Percentiles rank a stretch among this genome's conserved stretches.
Conservation (phyloP, 345 rosid species). For the Turritis glabra region DNA sequence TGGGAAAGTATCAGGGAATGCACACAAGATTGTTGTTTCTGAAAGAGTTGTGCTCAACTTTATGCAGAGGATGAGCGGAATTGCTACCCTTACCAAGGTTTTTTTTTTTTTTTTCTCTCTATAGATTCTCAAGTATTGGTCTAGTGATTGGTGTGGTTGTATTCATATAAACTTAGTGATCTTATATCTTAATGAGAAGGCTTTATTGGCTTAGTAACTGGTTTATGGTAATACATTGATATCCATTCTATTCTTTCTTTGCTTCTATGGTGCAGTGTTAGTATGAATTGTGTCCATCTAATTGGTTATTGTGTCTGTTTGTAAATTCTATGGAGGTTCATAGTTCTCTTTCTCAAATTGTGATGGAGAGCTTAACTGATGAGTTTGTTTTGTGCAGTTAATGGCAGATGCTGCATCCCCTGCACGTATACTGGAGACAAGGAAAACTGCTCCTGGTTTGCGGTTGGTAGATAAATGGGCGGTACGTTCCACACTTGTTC, state of each 20-base stretch:
- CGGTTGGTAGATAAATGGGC: conserved; percentile 98
- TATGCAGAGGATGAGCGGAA: conserved; percentile 99
- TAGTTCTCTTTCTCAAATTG: neutral
- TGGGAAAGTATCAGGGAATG: conserved; percentile 89
- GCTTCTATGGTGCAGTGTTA: neutral
- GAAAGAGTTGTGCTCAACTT: conserved; percentile 93
- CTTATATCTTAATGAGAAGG: neutral
- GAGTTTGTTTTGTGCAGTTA: conserved; percentile 54
- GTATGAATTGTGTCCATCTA: neutral
- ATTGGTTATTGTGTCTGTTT: neutral
- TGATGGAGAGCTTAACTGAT: conserved; percentile 1
- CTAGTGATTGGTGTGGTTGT: conserved; percentile 11
- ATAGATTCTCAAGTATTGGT: neutral
- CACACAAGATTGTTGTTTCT: conserved; percentile 82
- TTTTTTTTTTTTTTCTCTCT: neutral
- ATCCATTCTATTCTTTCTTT: neutral
- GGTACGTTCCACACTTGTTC: conserved; percentile 39
- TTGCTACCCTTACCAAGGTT: conserved; percentile 95
- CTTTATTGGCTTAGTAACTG: neutral
- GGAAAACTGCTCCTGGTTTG: conserved; percentile 93
- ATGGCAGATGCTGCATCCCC: conserved; percentile 96
- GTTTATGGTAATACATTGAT: neutral
- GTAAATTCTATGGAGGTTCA: neutral
- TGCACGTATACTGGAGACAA: conserved; percentile 84
- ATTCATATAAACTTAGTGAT: neutral